Base-by-base conservation (phyloP, 495 filamentous ascomycete genomes). In the Xylaria castorea region DNA sequence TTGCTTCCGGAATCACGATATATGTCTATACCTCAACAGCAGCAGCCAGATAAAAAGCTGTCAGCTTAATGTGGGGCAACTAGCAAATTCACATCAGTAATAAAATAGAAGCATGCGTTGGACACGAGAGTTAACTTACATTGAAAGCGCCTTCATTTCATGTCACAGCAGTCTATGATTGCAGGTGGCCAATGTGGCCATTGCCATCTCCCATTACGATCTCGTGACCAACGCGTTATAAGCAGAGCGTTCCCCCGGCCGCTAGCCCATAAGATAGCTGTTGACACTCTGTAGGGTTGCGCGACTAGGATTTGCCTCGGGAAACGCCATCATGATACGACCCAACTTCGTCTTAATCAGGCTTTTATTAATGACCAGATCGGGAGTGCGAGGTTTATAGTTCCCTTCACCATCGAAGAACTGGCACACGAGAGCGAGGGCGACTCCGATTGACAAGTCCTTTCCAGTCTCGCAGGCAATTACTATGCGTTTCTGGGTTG, bases 281-380 rank as follows among this genome's bases (percentile, higher is more conserved):
- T 98, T 97, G 50, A 98, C 90, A 68, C 91, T 92, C 79, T 97
- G 93, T 63, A 98, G 81, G 1, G 94, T 97, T 38, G 91, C 86
- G 51, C 95, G 85, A 72, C 89, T 92, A 0, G 94, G 94, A 77
- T 96, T 97, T 20, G 90, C 90, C 72, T 91, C 90, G 27, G 92
- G 90, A 74, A 90, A 86, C 0, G 90, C 89, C 20, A 87, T 90
- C 71, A 93, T 91, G 66, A 98, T 92, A 85, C 91, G 92, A 9
- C 92, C 91, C 20, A 97, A 85, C 66, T 91, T 87, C 65, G 91
- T 88, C 66, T 91, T 88, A 76, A 98, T 93, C 61, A 91, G 85
- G n/a, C 84, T 83, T 80, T 98, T 98, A 80, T 88, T 88, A 55
- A 94, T 87, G 5, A 74, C 67, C 36, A 79, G 71, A 48, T 80